phyloP scores from a whole-genome alignment of 257 asterid species.

The Nicotiana tomentosiformis region DNA sequence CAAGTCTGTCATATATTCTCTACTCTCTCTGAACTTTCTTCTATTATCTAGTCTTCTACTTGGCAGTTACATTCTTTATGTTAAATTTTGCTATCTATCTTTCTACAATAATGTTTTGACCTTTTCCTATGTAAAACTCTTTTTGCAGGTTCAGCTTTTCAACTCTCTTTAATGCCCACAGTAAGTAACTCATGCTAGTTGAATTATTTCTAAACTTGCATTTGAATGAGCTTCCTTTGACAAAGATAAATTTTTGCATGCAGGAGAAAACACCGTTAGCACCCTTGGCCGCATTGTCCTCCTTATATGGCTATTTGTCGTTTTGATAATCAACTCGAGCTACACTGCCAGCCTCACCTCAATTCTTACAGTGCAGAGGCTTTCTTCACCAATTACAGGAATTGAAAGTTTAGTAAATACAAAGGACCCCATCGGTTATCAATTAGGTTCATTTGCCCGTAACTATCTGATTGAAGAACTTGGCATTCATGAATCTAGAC shows the following conservation, averaged over 20 bases:
- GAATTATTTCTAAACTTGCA: background rate
- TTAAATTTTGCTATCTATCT: background rate
- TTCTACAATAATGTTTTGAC: background rate
- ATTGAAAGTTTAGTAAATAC: slow-evolving; percentile 35
- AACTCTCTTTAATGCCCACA: slow-evolving; percentile 28
- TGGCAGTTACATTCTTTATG: background rate
- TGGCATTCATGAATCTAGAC: slow-evolving; percentile 45
- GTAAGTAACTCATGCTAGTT: slow-evolving; percentile 20
- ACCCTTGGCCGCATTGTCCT: slow-evolving; percentile 49
- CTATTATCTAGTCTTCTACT: background rate
- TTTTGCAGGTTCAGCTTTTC: slow-evolving; percentile 39
- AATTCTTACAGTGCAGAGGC: slow-evolving; percentile 59
- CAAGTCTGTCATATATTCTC: background rate
- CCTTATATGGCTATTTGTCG: slow-evolving; percentile 58
- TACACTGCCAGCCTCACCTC: slow-evolving; percentile 70
- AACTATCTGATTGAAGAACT: slow-evolving; percentile 43
- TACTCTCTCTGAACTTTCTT: background rate
- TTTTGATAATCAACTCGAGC: slow-evolving; percentile 50
- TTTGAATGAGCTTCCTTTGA: background rate
- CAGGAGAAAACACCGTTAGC: slow-evolving; percentile 54
- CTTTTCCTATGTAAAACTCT: background rate
- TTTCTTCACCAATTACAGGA: slow-evolving; percentile 51
- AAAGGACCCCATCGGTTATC: slow-evolving; percentile 46
- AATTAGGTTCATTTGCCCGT: slow-evolving; percentile 46
- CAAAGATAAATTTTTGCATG: background rate